Percentiles rank a stretch among this genome's conserved stretches.
Evolutionary conservation across 2,329 filamentous ascomycete species (phyloP).

Genomic region (Trichoderma koningiopsis): DNA sequence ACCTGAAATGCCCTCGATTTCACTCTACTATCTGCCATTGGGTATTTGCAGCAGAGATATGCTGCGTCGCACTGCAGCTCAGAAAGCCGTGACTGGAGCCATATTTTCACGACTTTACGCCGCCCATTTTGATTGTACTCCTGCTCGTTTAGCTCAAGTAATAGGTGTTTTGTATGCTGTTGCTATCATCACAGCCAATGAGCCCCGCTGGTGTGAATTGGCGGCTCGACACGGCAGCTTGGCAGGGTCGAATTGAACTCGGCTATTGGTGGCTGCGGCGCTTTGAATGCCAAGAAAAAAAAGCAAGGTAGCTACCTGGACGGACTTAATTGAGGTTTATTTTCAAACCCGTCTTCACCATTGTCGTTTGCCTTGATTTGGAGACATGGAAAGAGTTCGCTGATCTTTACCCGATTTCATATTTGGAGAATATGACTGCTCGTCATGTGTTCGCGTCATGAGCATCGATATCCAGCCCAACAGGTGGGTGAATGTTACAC

Average conservation of each 20-base stretch:
- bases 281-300: too few species aligned
- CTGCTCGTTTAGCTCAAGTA: neutral
- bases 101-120: neutral
- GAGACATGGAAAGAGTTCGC: neutral
- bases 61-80: neutral
- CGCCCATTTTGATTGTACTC: neutral
- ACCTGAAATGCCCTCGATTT: neutral
- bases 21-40: neutral
- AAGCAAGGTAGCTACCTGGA: neutral
- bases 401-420: conserved; percentile 9
- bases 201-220: neutral
- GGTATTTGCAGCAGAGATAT: neutral
- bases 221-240: neutral
- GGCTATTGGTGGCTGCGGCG: too few species aligned
- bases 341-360: neutral
- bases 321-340: neutral
- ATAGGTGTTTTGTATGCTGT: neutral
- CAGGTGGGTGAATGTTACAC: neutral
- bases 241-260: neutral
- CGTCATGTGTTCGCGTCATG: conserved; percentile 22
- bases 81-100: neutral
- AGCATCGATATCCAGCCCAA: neutral
- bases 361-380: neutral
- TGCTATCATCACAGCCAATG: neutral
- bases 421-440: neutral